phyloP scores from a whole-genome alignment of 148 eudicot genomes.

The Amaranthus cruentus region DNA sequence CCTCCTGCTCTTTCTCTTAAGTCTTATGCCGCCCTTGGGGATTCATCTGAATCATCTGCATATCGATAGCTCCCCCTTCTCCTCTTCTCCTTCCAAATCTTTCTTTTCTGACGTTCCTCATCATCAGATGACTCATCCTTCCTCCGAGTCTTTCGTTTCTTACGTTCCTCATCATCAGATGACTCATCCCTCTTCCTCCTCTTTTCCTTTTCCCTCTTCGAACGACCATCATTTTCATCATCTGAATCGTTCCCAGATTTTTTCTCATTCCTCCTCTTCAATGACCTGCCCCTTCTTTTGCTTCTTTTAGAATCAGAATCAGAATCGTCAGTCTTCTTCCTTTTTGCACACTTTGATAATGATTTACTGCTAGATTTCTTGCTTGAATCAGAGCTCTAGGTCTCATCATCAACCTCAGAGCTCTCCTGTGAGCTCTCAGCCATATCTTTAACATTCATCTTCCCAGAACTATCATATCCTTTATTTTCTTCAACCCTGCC shows the following conservation, averaged over 20 bases:
- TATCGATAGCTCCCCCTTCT: constrained; percentile 70
- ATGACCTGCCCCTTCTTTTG: constrained; percentile 57
- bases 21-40: constrained; percentile 41
- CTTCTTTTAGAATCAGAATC: constrained; percentile 37
- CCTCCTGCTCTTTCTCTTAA: constrained; percentile 67
- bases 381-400: constrained; percentile 74
- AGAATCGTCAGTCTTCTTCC: constrained; percentile 47
- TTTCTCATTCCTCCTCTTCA: constrained; percentile 52
- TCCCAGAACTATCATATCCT: constrained; percentile 49
- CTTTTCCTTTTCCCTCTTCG: constrained; percentile 43
- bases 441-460: constrained; percentile 28
- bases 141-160: too few species aligned
- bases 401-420: constrained; percentile 61
- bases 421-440: constrained; percentile 60
- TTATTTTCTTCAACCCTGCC: constrained; percentile 70
- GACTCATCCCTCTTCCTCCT: constrained; percentile 56
- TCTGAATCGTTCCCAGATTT: constrained; percentile 40
- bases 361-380: constrained; percentile 46
- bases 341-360: constrained; percentile 27
- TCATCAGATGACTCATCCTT: too few species aligned
- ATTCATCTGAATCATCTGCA: constrained; percentile 50
- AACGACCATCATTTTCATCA: constrained; percentile 35
- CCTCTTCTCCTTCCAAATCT: constrained; percentile 36
- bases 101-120: constrained; percentile 1
- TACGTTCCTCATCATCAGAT: constrained; percentile 47